These are phyloP conservation scores for Bolboschoenus planiculmis DNA, from an alignment of 176 grass and related monocot species.

Conservation along the genomic window DNA sequence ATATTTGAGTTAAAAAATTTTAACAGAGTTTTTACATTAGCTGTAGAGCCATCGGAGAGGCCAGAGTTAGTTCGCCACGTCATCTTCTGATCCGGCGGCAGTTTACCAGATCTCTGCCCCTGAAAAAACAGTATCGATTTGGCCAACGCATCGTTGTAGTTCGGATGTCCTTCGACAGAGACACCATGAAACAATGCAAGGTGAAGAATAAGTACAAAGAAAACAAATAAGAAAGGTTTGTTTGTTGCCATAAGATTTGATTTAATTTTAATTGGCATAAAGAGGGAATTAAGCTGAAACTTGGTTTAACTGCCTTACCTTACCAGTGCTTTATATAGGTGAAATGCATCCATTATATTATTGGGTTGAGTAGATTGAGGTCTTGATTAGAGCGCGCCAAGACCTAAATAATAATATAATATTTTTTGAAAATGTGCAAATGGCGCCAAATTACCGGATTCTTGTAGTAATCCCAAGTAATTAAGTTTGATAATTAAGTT, in stretches of 20 bases:
- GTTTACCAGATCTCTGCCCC: slow-evolving; percentile 76
- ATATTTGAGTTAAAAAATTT: not conserved
- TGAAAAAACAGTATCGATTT: slow-evolving; percentile 86
- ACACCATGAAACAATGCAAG: slow-evolving; percentile 5
- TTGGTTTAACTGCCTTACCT: not conserved
- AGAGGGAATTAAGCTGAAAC: not conserved
- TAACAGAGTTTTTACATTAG: slow-evolving; percentile 33
- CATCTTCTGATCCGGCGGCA: slow-evolving; percentile 51
- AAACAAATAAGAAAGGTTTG: slow-evolving; percentile 3
- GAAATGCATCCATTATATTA: not conserved
- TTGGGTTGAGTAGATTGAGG: not conserved
- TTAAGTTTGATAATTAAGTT: not conserved
- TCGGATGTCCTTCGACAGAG: slow-evolving; percentile 14
- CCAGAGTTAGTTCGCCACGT: slow-evolving; percentile 77
- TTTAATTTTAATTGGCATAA: not conserved
- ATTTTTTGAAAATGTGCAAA: slow-evolving; percentile 11
- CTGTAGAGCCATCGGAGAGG: slow-evolving; percentile 55
- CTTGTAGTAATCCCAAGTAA: not conserved
- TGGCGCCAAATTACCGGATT: slow-evolving; percentile 11
- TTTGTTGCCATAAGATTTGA: slow-evolving; percentile 22
- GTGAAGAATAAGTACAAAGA: not conserved
- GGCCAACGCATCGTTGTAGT: slow-evolving; percentile 64
- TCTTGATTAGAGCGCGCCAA: not conserved
- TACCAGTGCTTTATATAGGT: slow-evolving; percentile 9
- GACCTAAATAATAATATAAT: not conserved